Evolutionary conservation across 805 yeast species (phyloP), one percentile per base, ranked within the genome.

Genomic region (Barnettozyma sucrosica): DNA sequence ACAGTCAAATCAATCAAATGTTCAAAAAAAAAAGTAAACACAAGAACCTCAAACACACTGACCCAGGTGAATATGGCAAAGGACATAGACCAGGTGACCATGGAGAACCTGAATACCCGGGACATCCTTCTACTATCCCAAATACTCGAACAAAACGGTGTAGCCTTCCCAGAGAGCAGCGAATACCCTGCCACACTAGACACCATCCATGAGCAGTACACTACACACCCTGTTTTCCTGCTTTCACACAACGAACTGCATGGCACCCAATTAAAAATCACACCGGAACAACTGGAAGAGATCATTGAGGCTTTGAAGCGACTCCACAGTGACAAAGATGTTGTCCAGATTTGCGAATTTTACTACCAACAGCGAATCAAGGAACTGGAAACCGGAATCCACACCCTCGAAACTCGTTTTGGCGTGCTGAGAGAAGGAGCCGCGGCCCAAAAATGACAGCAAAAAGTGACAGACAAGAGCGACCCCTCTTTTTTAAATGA

Each of bases 171-270:
- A 16, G 42, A 42, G 5, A 34, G 33, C 16, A 33, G 19, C 2
- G 46, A 43, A 3, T 48, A 44, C 36, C 28, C 8, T 7, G 8
- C 13, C 16, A 40, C 14, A 28, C 43, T 51, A 8, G 54, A 34
- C 11, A n/a, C 19, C 16, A 41, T 58, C 3, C 51, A 58, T 40
- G 23, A 41, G 9, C 43, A 45, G 26, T 57, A 43, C 45, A 40
- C 46, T 14, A 45, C 21, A 13, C 63, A 58, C 28, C 56, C 57
- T 11, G 63, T 50, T 3, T 57, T 53, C 36, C 32, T 41, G 19
- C 52, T 59, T 8, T 55, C 64, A 3, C 62, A 58, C 48, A 59
- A 59, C 48, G 50, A 46, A 38, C 47, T 56, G 37, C 24, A 50
- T 36, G 44, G 34, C 0, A 46, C 47, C 7, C 45, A 41, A 20